Conservation (phyloP, 306 rosid genomes). For the Acacia confusa region DNA sequence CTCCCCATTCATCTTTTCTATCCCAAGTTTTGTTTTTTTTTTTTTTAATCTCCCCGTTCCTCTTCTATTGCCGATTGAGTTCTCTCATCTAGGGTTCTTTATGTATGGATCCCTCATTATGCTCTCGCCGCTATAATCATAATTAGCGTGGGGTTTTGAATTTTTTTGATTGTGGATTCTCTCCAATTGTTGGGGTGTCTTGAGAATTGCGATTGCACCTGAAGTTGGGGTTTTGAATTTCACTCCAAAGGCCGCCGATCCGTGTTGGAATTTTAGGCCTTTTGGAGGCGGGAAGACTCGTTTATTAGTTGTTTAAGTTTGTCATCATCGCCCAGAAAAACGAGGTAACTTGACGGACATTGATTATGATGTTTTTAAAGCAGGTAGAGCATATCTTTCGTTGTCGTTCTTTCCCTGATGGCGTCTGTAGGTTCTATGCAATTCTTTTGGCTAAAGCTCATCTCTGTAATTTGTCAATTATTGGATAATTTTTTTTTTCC, state of each 20-base stretch:
- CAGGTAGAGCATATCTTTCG: not conserved
- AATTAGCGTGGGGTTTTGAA: not conserved
- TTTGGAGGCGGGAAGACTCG: conserved; percentile 16
- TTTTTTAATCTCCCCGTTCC: not conserved
- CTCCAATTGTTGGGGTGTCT: not conserved
- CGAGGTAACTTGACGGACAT: conserved; percentile 27
- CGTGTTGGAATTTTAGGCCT: conserved; percentile 19
- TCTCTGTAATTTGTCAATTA: not conserved
- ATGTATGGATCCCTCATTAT: not conserved
- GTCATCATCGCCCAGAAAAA: conserved; percentile 27
- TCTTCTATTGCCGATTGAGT: not conserved
- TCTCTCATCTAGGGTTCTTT: conserved; percentile 9
- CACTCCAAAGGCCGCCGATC: conserved; percentile 28
- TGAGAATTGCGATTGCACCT: not conserved
- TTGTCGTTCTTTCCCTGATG: conserved; percentile 25
- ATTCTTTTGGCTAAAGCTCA: not conserved
- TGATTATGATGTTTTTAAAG: not conserved
- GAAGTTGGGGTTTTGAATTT: conserved; percentile 26
- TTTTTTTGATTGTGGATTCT: not conserved
- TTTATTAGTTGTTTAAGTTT: conserved; percentile 5
- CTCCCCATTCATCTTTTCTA: not conserved
- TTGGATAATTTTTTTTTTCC: not conserved
- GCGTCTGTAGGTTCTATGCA: conserved; percentile 39
- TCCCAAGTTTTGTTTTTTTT: not conserved
- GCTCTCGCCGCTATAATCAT: not conserved